Percentiles rank a stretch among this genome's conserved stretches.
These are phyloP conservation scores for Middelhovenomyces tepae DNA, from an alignment of 805 yeast genomes.

Conservation along the genomic window DNA sequence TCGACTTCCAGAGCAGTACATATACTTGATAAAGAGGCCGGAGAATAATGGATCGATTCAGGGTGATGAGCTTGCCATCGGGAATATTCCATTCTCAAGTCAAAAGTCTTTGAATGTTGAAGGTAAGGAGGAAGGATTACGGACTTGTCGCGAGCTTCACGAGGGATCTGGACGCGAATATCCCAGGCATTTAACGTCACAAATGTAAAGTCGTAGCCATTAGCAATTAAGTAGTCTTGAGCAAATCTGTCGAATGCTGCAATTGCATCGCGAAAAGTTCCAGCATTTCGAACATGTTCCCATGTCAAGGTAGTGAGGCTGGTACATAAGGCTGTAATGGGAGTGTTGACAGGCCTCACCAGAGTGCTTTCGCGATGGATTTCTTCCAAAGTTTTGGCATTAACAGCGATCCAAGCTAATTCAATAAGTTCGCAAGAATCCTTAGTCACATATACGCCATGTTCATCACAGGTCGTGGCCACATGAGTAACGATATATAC, in stretches of 20 bases:
- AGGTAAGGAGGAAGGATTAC: constrained; percentile 65
- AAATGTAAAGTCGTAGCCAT: constrained; percentile 48
- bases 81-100: constrained; percentile 60
- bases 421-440: constrained; percentile 64
- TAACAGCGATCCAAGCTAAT: constrained; percentile 57
- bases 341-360: constrained; percentile 56
- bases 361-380: constrained; percentile 37
- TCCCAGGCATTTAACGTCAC: constrained; percentile 63
- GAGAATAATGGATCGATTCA: constrained; percentile 29
- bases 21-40: constrained; percentile 30
- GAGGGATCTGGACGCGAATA: constrained; percentile 64
- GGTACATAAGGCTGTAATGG: constrained; percentile 44
- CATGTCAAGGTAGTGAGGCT: constrained; percentile 45
- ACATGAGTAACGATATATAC: constrained; percentile 53
- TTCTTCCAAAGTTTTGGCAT: constrained; percentile 41
- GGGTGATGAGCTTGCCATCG: constrained; percentile 65
- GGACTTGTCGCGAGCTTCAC: constrained; percentile 73
- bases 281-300: constrained; percentile 52
- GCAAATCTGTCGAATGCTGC: constrained; percentile 39
- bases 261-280: constrained; percentile 57
- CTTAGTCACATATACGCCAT: constrained; percentile 45
- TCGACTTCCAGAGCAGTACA: constrained; percentile 41
- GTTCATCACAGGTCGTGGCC: constrained; percentile 61
- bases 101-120: constrained; percentile 69
- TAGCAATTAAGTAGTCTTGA: constrained; percentile 33